phyloP scores from a whole-genome alignment of 2,329 filamentous ascomycete species.

The Trichophaea hybrida region DNA sequence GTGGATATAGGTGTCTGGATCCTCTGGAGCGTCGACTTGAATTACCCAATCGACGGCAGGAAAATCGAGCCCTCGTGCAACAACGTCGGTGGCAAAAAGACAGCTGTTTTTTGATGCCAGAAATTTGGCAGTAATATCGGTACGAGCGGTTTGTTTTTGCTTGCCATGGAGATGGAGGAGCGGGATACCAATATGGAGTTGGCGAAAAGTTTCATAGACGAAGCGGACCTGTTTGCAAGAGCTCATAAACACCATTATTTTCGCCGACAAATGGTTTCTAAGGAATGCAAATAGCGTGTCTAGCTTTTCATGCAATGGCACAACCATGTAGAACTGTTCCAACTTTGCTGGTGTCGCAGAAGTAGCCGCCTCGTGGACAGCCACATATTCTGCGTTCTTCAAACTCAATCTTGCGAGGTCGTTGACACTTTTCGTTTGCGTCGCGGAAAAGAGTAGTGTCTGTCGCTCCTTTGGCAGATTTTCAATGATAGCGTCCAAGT shows the following conservation, averaged over 20 bases:
- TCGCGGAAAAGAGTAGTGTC: constrained; percentile 89
- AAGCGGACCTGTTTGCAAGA: constrained; percentile 95
- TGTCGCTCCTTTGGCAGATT: constrained; percentile 76
- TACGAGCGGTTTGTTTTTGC: constrained; percentile 76
- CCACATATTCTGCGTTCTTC: constrained; percentile 83
- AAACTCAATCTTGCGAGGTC: constrained; percentile 81
- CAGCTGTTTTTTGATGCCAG: constrained; percentile 68
- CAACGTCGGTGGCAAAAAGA: constrained; percentile 89
- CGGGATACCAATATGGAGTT: constrained; percentile 86
- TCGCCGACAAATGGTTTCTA: constrained; percentile 75
- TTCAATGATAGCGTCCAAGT: constrained; percentile 82
- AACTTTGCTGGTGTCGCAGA: constrained; percentile 69
- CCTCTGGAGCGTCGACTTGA: constrained; percentile 94
- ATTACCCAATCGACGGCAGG: constrained; percentile 97
- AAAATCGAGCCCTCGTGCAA: constrained; percentile 87
- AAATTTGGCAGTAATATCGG: constrained; percentile 79
- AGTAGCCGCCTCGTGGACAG: constrained; percentile 71
- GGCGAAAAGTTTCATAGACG: constrained; percentile 82
- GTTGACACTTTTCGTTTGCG: constrained; percentile 85
- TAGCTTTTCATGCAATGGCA: constrained; percentile 73
- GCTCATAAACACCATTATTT: constrained; percentile 89
- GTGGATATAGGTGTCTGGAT: constrained; percentile 95
- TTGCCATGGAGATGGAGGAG: constrained; percentile 84
- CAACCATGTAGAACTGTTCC: constrained; percentile 82
- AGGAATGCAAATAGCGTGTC: constrained; percentile 90